phyloP scores from a whole-genome alignment of 371 early-diverging fungal species.

The Mortierella sp. region DNA sequence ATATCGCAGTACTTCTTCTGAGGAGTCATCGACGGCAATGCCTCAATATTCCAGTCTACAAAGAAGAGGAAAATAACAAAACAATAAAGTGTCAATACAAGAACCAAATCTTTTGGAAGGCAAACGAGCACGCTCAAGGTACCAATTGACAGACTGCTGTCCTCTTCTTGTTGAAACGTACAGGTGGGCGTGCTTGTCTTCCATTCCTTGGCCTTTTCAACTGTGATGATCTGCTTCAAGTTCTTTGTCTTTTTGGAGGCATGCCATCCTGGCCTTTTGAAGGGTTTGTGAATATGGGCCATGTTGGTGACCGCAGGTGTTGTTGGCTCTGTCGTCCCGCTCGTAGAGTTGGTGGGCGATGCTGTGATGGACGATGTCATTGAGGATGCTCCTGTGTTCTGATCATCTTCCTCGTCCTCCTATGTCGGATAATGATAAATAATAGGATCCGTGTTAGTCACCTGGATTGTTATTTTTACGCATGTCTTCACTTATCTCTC shows the following conservation, averaged over 20 bases:
- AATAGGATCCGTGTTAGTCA: not conserved
- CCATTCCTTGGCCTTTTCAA: conserved; percentile 75
- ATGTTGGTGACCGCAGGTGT: conserved; percentile 28
- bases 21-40: conserved; percentile 86
- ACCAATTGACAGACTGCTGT: too few relatives aligned
- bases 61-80: not conserved
- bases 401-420: conserved; percentile 50
- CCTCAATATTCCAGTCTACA: conserved; percentile 85
- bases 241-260: conserved; percentile 79
- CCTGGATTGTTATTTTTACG: too few relatives aligned
- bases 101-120: not conserved
- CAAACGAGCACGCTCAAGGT: too few relatives aligned
- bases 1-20: conserved; percentile 94
- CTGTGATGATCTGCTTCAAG: conserved; percentile 82
- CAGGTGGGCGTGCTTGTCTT: conserved; percentile 80
- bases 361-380: conserved; percentile 47
- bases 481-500: too few relatives aligned
- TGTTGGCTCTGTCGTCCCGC: conserved; percentile 15
- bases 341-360: conserved; percentile 44
- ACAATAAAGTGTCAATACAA: not conserved
- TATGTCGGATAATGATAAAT: not conserved
- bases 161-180: too few relatives aligned
- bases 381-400: conserved; percentile 42
- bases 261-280: conserved; percentile 77
- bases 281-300: conserved; percentile 65